These are phyloP conservation scores for Aspergillus oerlinghausenensis DNA, from an alignment of 2,329 filamentous ascomycete species.

Conservation along the genomic window DNA sequence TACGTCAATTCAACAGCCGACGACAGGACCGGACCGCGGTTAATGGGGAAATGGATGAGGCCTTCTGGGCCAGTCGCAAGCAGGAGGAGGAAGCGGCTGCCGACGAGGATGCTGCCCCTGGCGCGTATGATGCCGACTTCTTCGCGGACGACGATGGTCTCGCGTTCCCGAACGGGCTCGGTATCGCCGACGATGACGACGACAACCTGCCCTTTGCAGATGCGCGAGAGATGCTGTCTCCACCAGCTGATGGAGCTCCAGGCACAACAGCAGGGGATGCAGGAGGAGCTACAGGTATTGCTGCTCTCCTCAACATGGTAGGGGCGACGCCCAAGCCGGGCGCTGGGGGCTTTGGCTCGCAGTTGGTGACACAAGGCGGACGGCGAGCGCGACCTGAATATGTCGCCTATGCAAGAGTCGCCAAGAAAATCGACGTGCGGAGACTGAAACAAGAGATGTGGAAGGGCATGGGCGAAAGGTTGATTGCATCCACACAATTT, in stretches of 20 bases:
- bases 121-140: constrained; percentile 95
- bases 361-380: constrained; percentile 58
- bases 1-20: constrained; percentile 31
- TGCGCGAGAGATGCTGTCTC: constrained; percentile 46
- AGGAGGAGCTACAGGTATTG: constrained; percentile 33
- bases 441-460: constrained; percentile 63
- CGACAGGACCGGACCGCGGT: constrained; percentile 52
- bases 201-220: constrained; percentile 47
- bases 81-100: constrained; percentile 50
- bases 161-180: constrained; percentile 43
- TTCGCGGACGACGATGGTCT: constrained; percentile 69
- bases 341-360: constrained; percentile 56
- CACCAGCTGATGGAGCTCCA: constrained; percentile 31
- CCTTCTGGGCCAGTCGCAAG: constrained; percentile 75
- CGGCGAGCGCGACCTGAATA: constrained; percentile 58
- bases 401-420: constrained; percentile 60
- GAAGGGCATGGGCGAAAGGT: constrained; percentile 53
- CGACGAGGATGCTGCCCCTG: constrained; percentile 58
- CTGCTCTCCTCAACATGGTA: constrained; percentile 37
- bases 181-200: constrained; percentile 44
- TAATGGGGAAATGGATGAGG: constrained; percentile 83
- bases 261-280: constrained; percentile 29
- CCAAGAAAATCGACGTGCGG: constrained; percentile 64
- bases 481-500: constrained; percentile 36
- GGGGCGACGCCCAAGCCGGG: constrained; percentile 35